phyloP scores from a whole-genome alignment of 208 protist species.

The Crithidia thermophila region DNA sequence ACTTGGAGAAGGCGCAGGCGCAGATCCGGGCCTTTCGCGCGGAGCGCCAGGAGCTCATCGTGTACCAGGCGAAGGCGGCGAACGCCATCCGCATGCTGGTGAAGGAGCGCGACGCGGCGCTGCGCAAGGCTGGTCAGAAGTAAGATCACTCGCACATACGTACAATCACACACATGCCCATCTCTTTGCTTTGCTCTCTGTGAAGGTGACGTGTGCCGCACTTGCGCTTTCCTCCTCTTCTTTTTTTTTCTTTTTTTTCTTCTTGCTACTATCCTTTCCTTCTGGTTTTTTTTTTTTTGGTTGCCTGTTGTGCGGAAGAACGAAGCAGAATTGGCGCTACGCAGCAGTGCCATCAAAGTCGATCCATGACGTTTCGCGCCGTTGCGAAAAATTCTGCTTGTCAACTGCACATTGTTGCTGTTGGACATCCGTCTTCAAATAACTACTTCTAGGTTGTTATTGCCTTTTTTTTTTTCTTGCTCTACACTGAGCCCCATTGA shows the following conservation, averaged over 20 bases:
- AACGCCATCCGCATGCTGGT: slow-evolving; percentile 78
- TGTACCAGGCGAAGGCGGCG: slow-evolving; percentile 76
- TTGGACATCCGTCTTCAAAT: no score
- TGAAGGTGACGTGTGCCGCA: not conserved
- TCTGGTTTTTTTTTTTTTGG: slow-evolving; percentile 23
- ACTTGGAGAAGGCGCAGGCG: slow-evolving; percentile 35
- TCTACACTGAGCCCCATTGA: no score
- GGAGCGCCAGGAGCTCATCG: slow-evolving; percentile 66
- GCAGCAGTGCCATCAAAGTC: no score
- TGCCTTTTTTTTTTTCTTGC: no score
- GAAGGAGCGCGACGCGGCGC: slow-evolving; percentile 56
- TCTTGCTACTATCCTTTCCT: slow-evolving; percentile 1
- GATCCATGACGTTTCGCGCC: no score
- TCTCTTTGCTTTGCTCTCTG: slow-evolving; percentile 12
- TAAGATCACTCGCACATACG: not conserved
- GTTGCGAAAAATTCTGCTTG: no score
- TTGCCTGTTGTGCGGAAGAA: no score
- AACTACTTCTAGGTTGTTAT: no score
- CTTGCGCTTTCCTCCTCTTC: not conserved
- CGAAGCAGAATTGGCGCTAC: no score
- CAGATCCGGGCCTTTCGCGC: slow-evolving; percentile 49
- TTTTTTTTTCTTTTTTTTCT: slow-evolving; percentile 5
- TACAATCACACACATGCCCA: not conserved
- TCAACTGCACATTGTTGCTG: no score
- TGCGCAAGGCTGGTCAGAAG: slow-evolving; percentile 14